These are phyloP conservation scores for Kwoniella dendrophila DNA, from an alignment of 768 basidiomycete species.

Conservation along the genomic window DNA sequence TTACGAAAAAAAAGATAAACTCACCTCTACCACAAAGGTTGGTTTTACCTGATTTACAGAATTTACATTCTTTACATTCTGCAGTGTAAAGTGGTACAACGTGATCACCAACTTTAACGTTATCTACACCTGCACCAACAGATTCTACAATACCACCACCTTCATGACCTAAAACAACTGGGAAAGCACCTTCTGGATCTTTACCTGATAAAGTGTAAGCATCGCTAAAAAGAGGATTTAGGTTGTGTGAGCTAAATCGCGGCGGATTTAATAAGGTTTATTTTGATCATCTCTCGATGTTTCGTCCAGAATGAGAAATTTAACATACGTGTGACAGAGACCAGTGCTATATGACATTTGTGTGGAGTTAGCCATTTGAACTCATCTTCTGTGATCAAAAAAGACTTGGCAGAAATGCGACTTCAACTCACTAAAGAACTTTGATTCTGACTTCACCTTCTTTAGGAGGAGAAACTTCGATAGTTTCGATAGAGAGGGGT, in stretches of 20 bases:
- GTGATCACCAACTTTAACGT: conserved; percentile 81
- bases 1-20: no score
- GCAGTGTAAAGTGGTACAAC: conserved; percentile 96
- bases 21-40: conserved; percentile 94
- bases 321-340: conserved; percentile 80
- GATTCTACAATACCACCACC: conserved; percentile 71
- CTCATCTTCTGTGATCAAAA: background rate
- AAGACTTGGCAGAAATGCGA: background rate
- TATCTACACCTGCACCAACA: conserved; percentile 93
- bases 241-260: background rate
- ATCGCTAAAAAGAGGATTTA: conserved; percentile 59
- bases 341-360: conserved; percentile 64
- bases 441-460: conserved; percentile 90
- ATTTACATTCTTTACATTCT: conserved; percentile 78
- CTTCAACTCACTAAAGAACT: conserved; percentile 66
- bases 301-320: background rate
- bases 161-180: conserved; percentile 91
- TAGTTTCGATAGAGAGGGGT: conserved; percentile 77
- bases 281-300: no score
- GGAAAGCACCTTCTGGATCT: conserved; percentile 93
- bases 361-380: conserved; percentile 1
- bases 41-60: conserved; percentile 88
- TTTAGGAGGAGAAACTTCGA: conserved; percentile 88
- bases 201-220: conserved; percentile 95
- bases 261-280: no score